Percentiles rank a stretch among this genome's conserved stretches.
These are phyloP conservation scores for Termitomyces sp. DNA, from an alignment of 768 basidiomycete species.

Conservation along the genomic window DNA sequence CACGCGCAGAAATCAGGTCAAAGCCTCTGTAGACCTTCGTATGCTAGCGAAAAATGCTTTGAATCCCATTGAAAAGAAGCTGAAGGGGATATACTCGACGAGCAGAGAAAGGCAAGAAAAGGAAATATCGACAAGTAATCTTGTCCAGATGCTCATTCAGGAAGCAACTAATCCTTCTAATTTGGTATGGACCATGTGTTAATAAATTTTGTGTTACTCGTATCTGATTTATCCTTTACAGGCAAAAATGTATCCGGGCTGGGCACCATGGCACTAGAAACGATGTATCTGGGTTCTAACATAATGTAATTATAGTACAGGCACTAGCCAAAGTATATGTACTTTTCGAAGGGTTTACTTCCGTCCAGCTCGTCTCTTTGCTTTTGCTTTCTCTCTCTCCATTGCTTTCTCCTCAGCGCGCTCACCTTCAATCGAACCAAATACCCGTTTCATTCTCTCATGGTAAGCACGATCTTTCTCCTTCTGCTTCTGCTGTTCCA, in stretches of 20 bases:
- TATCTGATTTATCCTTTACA: constrained; percentile 25
- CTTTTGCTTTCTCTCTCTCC: constrained; percentile 77
- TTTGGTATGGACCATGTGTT: constrained; percentile 34
- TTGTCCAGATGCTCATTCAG: constrained; percentile 89
- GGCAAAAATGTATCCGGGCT: constrained; percentile 90
- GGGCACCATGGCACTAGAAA: constrained; percentile 74
- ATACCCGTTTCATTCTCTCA: constrained; percentile 79
- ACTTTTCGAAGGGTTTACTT: constrained; percentile 37
- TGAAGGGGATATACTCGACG: constrained; percentile 64
- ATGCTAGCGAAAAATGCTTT: constrained; percentile 73
- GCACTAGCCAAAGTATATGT: not conserved
- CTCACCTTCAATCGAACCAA: constrained; percentile 75
- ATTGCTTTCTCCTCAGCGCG: constrained; percentile 92
- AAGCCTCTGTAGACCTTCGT: constrained; percentile 50
- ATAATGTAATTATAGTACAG: constrained; percentile 5
- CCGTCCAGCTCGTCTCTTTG: constrained; percentile 72
- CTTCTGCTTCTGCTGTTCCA: constrained; percentile 77
- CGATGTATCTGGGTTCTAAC: not conserved
- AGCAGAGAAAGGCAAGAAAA: constrained; percentile 48
- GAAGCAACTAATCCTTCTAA: constrained; percentile 76
- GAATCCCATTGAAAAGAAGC: constrained; percentile 77
- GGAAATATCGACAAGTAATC: constrained; percentile 70
- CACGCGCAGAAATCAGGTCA: constrained; percentile 38
- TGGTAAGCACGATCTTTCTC: constrained; percentile 83
- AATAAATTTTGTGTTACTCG: not conserved